Evolutionary conservation across 495 filamentous ascomycete species (phyloP), one percentile per base, ranked within the genome.

Genomic region (Podospora sp.): DNA sequence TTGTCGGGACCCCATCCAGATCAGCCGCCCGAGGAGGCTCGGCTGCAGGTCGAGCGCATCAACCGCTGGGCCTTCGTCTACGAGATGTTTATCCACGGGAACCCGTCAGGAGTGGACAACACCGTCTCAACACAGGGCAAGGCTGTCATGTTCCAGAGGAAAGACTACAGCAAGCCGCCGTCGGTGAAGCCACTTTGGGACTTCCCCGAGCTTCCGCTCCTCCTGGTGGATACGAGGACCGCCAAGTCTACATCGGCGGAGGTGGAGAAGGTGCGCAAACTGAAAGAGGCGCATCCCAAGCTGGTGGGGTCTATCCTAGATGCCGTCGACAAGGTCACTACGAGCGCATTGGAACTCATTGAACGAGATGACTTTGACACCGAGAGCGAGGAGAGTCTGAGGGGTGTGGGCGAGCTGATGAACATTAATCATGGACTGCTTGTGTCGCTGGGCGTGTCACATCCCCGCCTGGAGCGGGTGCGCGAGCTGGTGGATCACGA

Each of bases 21-120:
- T 73, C 94, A 97, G 76, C 91, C 91, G 14, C 72, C 85, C 1
- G 85, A 89, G 16, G 95, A 97, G 81, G 90, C 90, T 46, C 88
- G 90, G 40, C 75, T 90, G 46, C 94, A 98, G 73, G 82, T 97
- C 22, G 92, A 98, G 79, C 88, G 94, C 63, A 96, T 99, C 73
- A 99, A 99, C 75, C 87, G 90, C 61, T 99, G 95, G 95, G 94
- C 95, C 0, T 97, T 96, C 75, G 95, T 98, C 0, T 92, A 91
- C 26, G 95, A 99, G 79, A 89, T 97, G 85, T 94, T 92, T 72
- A 97, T 97, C 52, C 95, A 99, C 77, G 94, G 94, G 26, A 97
- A 97, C 74, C 94, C 95, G 5, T 96, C 92, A 9, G 95, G 95
- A 0, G 92, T 99, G 60, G 95, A 99, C 80, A 99, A 99, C 77